Conservation (phyloP, 495 filamentous ascomycete genomes). For the Pseudomonodictys pantanalensis region DNA sequence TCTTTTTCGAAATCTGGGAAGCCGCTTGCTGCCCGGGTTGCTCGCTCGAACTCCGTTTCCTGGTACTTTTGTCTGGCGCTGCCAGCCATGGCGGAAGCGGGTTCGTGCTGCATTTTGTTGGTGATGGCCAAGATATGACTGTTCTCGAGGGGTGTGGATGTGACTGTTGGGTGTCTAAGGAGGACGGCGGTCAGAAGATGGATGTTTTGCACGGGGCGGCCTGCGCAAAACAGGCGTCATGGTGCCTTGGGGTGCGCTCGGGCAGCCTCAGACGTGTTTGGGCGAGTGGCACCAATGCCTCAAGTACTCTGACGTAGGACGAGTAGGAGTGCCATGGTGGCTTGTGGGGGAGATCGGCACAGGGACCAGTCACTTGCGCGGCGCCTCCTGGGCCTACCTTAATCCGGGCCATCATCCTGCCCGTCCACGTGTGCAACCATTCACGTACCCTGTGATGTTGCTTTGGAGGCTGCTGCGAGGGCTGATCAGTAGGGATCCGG, state of each 20-base stretch:
- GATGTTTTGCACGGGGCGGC: conserved; percentile 22
- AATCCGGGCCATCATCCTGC: not conserved
- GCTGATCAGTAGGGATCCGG: no score
- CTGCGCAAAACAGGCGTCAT: not conserved
- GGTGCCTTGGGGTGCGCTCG: not conserved
- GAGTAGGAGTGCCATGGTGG: no score
- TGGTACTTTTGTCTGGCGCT: conserved; percentile 21
- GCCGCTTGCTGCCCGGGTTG: conserved; percentile 10
- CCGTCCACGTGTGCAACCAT: not conserved
- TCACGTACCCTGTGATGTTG: not conserved
- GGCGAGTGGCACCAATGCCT: no score
- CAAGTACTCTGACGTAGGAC: no score
- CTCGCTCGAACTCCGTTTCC: conserved; percentile 26
- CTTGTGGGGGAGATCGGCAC: no score
- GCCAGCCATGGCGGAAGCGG: conserved; percentile 17
- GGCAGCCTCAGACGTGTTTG: no score
- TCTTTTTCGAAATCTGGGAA: conserved; percentile 32
- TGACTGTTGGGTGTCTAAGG: conserved; percentile 27
- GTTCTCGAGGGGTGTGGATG: not conserved
- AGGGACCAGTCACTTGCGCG: no score
- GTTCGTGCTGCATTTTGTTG: conserved; percentile 18
- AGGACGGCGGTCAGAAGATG: conserved; percentile 24
- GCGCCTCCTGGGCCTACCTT: no score
- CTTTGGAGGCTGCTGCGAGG: not conserved
- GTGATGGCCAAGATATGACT: not conserved